Evolutionary conservation across 2,329 filamentous ascomycete genomes (phyloP), one percentile per base, ranked within the genome.

Genomic region (Harringtonia aguacate): DNA sequence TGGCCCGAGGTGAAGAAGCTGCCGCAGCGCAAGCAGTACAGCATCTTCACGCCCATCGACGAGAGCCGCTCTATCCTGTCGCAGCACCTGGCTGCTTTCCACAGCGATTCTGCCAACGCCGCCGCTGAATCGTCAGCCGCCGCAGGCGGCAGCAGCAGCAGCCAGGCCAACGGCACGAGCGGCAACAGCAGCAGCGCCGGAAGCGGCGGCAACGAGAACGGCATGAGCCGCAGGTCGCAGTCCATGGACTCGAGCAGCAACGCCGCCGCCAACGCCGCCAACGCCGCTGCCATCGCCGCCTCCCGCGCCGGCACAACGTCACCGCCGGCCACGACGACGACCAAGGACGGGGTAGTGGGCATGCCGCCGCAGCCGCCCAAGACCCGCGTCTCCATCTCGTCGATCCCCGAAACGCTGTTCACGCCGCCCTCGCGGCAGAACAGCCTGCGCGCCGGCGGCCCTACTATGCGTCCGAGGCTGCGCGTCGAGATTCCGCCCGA

Each of bases 1-100:
- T 50, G 44, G 72, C 72, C 50, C 10, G 68, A 68, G 17, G 72
- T 78, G 49, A 77, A 76, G 61, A 78, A 75, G 52, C 67, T 85
- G 50, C 81, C 83, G 3, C 84, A 82, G 55, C 81, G 85, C 29
- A 89, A 89, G 60, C 82, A 83, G 20, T 83, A 89, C 58, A 95
- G 89, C 61, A 97, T 98, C 47, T 97, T 97, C 59, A 98, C 92
- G 0, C 92, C 92, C 0, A 94, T 98, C 50, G 92, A 97, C 55
- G 89, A 95, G 59, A 88, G 84, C 54, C 77, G 86, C 39, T 95
- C 89, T 1, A 82, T 95, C 46, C 66, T 95, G 36, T 87, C 86
- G 13, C 86, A 90, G 51, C 88, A 95, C 59, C 81, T 85, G 50
- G 80, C 78, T 15, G 76, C 75, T 2, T 82, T 84, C 52, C 72